A percentile compares a stretch with the other conserved stretches of the same genome.
Conservation (phyloP, 2,329 filamentous ascomycete species). For the Tolypocladium nubicola region DNA sequence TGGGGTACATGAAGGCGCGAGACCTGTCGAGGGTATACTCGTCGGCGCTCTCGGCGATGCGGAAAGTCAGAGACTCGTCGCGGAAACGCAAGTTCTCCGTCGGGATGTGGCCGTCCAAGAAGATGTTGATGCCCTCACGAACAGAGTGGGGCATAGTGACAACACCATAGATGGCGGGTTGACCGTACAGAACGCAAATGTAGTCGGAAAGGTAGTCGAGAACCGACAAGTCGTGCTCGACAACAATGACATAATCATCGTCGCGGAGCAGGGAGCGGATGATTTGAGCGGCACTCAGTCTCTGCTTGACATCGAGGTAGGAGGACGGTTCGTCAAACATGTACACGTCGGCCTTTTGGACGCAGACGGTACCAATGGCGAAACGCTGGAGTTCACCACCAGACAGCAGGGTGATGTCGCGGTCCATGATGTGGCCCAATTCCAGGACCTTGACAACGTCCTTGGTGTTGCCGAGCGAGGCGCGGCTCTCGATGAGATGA, state of each 20-base stretch:
- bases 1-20: conserved; percentile 77
- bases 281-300: conserved; percentile 81
- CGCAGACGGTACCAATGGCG: conserved; percentile 89
- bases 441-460: conserved; percentile 79
- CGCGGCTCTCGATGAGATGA: conserved; percentile 64
- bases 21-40: conserved; percentile 78
- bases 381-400: conserved; percentile 98
- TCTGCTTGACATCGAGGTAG: conserved; percentile 98
- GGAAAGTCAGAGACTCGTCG: conserved; percentile 93
- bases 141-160: conserved; percentile 93
- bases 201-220: conserved; percentile 98
- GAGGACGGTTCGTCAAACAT: conserved; percentile 99
- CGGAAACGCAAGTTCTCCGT: conserved; percentile 98
- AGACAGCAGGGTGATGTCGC: conserved; percentile 82
- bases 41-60: conserved; percentile 79
- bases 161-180: conserved; percentile 93
- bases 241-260: conserved; percentile 94
- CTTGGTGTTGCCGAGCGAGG: conserved; percentile 68
- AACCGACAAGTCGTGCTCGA: conserved; percentile 98
- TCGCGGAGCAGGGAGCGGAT: conserved; percentile 84
- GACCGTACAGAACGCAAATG: conserved; percentile 93
- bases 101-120: conserved; percentile 94
- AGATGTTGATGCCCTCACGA: conserved; percentile 98
- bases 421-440: conserved; percentile 79
- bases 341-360: conserved; percentile 94